A percentile compares a stretch with the other conserved stretches of the same genome.
These are phyloP conservation scores for Adansonia rubrostipa DNA, from an alignment of 441 rosid genomes.

Conservation along the genomic window DNA sequence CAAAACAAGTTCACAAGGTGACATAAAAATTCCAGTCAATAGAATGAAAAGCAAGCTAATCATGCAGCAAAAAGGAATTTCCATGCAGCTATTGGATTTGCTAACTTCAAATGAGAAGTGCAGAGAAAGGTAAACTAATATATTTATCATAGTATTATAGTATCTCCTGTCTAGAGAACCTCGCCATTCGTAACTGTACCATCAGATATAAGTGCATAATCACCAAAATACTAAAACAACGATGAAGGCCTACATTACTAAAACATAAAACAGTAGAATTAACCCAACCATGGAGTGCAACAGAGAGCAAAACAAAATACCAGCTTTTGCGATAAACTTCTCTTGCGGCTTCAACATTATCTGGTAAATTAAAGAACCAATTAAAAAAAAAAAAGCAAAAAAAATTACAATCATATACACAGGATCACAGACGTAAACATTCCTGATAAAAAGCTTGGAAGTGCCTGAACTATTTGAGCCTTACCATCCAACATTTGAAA, in stretches of 20 bases:
- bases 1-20: slow-evolving; percentile 47
- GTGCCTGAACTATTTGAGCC: slow-evolving; percentile 94
- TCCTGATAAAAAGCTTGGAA: not conserved
- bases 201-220: not conserved
- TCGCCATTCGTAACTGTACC: not conserved
- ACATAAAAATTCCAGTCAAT: slow-evolving; percentile 22
- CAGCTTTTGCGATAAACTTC: slow-evolving; percentile 82
- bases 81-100: not conserved
- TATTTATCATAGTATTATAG: too few relatives aligned
- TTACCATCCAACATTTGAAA: slow-evolving; percentile 98
- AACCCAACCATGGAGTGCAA: not conserved
- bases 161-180: not conserved
- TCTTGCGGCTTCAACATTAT: slow-evolving; percentile 94
- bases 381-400: not conserved
- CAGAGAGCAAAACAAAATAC: slow-evolving; percentile 41
- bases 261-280: not conserved
- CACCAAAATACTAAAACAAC: not conserved
- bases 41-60: slow-evolving; percentile 19
- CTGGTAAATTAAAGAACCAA: slow-evolving; percentile 44
- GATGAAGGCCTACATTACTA: not conserved
- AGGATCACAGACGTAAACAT: not conserved
- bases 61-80: not conserved
- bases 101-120: not conserved
- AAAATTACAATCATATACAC: slow-evolving; percentile 11
- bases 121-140: not conserved